Evolutionary conservation across 2,329 filamentous ascomycete species (phyloP), one percentile per base, ranked within the genome.

Genomic region (Arthrobotrys sinensis): DNA sequence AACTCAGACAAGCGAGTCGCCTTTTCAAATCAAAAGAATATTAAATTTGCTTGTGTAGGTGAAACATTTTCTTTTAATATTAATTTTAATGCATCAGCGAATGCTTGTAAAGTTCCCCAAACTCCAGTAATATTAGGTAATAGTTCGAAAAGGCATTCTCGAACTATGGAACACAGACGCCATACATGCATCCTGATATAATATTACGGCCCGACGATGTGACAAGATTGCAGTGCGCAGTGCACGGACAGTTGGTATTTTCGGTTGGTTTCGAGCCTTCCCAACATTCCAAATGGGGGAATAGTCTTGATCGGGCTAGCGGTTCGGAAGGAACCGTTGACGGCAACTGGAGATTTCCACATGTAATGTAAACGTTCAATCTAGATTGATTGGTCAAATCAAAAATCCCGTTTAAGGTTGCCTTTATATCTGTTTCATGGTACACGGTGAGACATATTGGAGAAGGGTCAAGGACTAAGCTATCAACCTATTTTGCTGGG

Each of bases 121-220:
- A n/a, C n/a, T n/a, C n/a, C n/a, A n/a, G n/a, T n/a, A n/a, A n/a
- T n/a, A n/a, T n/a, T n/a, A n/a, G n/a, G 16, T 48, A 21, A 48
- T 21, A 48, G 45, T 48, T 48, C 45, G 16, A 48, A 48, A 48
- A 3, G 16, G 16, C 45, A 48, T 21, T 21, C 45, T 48, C 45
- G 45, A 45, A 48, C 45, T 21, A 48, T 48, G 11, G 45, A 48
- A 48, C 45, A 21, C 45, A 21, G 16, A 21, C 45, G n/a, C 45
- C 16, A 48, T 48, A 48, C 45, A 48, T 48, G 45, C 45, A 21
- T 48, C 45, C 45, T 48, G 45, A 48, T 48, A 48, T 45, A 21
- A 5, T 48, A 21, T 48, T 48, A 48, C 16, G 45, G 16, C 45
- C 16, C 45, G 45, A 48, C 16, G n/a, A 21, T 48, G 45, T 21